These are phyloP conservation scores for Xylaria palmicola DNA, from an alignment of 495 filamentous ascomycete genomes.

Conservation along the genomic window DNA sequence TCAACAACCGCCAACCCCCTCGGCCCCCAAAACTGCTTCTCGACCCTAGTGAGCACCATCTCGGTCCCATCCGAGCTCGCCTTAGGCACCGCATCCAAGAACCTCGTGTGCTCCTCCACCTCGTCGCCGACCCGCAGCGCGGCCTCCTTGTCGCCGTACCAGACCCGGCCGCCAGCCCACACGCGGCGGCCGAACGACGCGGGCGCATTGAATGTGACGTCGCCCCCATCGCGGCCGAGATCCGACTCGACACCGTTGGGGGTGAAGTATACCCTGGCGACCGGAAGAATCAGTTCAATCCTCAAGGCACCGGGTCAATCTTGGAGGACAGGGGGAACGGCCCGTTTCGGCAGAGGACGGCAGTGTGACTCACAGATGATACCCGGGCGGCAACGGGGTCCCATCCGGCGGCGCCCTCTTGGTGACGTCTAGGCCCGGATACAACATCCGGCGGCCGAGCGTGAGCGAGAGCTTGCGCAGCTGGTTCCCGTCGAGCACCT, in stretches of 20 bases:
- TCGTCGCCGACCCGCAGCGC: not conserved
- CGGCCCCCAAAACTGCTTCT: slow-evolving; percentile 57
- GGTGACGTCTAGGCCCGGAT: not conserved
- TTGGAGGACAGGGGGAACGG: no score
- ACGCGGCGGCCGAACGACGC: slow-evolving; percentile 62
- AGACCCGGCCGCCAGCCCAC: slow-evolving; percentile 65
- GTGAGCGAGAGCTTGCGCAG: slow-evolving; percentile 56
- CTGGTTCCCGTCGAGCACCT: slow-evolving; percentile 58
- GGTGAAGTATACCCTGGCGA: slow-evolving; percentile 64
- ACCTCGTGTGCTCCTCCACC: not conserved
- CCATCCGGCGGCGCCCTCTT: slow-evolving; percentile 16
- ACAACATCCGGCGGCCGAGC: slow-evolving; percentile 31
- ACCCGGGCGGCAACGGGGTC: slow-evolving; percentile 54
- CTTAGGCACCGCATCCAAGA: slow-evolving; percentile 45
- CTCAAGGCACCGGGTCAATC: no score
- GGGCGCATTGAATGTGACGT: slow-evolving; percentile 57
- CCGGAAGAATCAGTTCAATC: no score
- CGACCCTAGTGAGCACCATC: slow-evolving; percentile 65
- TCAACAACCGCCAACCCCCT: slow-evolving; percentile 54
- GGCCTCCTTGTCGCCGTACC: slow-evolving; percentile 54
- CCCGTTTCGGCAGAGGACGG: no score
- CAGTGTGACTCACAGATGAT: no score
- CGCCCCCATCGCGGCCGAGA: slow-evolving; percentile 61
- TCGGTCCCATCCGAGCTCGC: slow-evolving; percentile 53
- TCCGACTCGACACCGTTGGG: slow-evolving; percentile 49